A percentile compares a stretch with the other conserved stretches of the same genome.
These are phyloP conservation scores for Pulicaria dysenterica DNA, from an alignment of 129 eudicot genomes.

Conservation along the genomic window DNA sequence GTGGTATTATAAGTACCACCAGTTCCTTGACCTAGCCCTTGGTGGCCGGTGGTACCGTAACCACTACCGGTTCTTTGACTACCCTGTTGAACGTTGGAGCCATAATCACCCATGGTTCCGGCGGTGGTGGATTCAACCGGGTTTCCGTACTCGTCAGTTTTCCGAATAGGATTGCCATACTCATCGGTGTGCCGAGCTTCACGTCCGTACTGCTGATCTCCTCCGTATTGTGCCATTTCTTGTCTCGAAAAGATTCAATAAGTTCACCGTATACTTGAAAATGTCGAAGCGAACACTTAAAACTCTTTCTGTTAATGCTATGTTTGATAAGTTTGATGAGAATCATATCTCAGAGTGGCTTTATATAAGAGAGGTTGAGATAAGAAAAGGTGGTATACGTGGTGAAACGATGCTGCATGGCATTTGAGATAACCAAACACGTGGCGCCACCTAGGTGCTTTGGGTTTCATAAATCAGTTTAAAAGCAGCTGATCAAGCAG, in stretches of 20 bases:
- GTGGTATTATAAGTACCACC: slow-evolving; percentile 11
- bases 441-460: slow-evolving; percentile 3
- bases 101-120: slow-evolving; percentile 45
- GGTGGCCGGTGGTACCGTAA: not conserved
- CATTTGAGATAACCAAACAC: slow-evolving; percentile 27
- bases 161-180: slow-evolving; percentile 49
- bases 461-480: not conserved
- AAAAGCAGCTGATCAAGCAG: not conserved
- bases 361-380: slow-evolving; percentile 26
- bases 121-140: slow-evolving; percentile 15
- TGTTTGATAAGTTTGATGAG: slow-evolving; percentile 25
- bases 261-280: not conserved
- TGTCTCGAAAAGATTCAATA: not conserved
- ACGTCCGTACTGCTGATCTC: slow-evolving; percentile 21
- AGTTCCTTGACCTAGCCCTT: not conserved
- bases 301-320: not conserved
- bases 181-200: slow-evolving; percentile 48
- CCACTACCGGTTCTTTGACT: not conserved
- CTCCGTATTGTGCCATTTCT: slow-evolving; percentile 61
- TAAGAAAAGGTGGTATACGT: slow-evolving; percentile 15
- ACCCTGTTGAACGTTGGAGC: slow-evolving; percentile 24
- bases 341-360: no score
- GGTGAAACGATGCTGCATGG: slow-evolving; percentile 29
- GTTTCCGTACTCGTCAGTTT: slow-evolving; percentile 62
- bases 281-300: not conserved